Conservation (phyloP, 306 rosid species). For the Prunus dulcis region DNA sequence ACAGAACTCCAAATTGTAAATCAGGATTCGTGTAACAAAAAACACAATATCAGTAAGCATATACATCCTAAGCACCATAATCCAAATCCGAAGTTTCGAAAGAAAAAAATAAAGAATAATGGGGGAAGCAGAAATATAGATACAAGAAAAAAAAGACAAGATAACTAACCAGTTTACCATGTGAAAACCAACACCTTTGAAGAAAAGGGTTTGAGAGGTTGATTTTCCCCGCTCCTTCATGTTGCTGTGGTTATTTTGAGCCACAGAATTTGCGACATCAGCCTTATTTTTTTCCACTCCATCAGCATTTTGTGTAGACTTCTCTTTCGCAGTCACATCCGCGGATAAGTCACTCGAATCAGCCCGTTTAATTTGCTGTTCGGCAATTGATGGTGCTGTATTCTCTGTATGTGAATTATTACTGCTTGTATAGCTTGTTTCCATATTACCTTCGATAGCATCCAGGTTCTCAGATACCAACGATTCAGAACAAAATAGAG, state of each 20-base stretch:
- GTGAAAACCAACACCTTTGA: constrained; percentile 83
- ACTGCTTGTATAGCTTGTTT: constrained; percentile 31
- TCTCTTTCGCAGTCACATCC: constrained; percentile 25
- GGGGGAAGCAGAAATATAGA: not conserved
- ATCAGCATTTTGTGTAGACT: constrained; percentile 21
- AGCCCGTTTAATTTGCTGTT: constrained; percentile 34
- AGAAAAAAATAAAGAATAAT: not conserved
- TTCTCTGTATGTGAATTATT: constrained; percentile 29
- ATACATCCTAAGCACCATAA: not conserved
- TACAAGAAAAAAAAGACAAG: constrained; percentile 1
- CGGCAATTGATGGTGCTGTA: constrained; percentile 35
- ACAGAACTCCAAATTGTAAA: not conserved
- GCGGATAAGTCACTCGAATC: constrained; percentile 46
- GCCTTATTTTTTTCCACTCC: constrained; percentile 42
- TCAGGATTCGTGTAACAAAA: not conserved
- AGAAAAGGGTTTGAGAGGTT: constrained; percentile 62
- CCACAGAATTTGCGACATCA: constrained; percentile 33
- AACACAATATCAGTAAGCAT: too few relatives aligned
- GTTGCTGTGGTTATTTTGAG: constrained; percentile 48
- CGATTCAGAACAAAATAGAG: constrained; percentile 49
- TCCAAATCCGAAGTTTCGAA: not conserved
- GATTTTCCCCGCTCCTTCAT: constrained; percentile 73
- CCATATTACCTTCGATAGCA: constrained; percentile 46
- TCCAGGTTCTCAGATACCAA: constrained; percentile 47
- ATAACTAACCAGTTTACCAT: constrained; percentile 98